phyloP scores from a whole-genome alignment of 208 protist species.

The Willaertia magna region DNA sequence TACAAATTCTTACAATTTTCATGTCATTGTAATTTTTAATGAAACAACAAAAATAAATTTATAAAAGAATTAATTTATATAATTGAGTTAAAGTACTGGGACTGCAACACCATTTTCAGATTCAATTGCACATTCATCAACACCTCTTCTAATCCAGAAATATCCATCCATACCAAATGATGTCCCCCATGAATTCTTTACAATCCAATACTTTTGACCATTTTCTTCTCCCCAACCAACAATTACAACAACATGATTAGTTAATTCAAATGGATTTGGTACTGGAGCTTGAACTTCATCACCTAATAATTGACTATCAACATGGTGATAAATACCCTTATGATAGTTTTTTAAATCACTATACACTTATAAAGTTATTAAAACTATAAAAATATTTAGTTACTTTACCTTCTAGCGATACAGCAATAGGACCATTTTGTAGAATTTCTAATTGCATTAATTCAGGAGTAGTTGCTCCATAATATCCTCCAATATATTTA shows the following conservation, averaged over 20 bases:
- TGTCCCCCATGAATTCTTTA: constrained; percentile 66
- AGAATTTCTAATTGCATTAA: neutral
- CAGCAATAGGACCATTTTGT: neutral
- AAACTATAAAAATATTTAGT: neutral
- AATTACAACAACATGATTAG: neutral
- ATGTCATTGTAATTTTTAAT: too few relatives aligned
- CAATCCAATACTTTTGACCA: constrained; percentile 62
- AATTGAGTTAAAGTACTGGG: neutral
- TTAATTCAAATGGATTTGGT: neutral
- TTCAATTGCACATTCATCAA: neutral
- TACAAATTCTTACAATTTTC: too few relatives aligned
- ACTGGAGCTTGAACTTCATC: neutral
- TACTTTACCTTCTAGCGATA: too few relatives aligned
- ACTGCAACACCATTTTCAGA: neutral
- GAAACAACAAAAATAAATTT: too few relatives aligned
- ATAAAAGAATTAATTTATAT: too few relatives aligned
- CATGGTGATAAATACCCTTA: neutral
- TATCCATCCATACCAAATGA: constrained; percentile 52
- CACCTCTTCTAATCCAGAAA: neutral
- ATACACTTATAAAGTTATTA: neutral
- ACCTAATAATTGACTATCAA: neutral
- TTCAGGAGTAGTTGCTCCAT: neutral
- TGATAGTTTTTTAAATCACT: neutral
- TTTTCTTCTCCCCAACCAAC: constrained; percentile 3
- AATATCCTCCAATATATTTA: neutral